These are phyloP conservation scores for Russula ochroleuca DNA, from an alignment of 768 basidiomycete genomes.

Conservation along the genomic window DNA sequence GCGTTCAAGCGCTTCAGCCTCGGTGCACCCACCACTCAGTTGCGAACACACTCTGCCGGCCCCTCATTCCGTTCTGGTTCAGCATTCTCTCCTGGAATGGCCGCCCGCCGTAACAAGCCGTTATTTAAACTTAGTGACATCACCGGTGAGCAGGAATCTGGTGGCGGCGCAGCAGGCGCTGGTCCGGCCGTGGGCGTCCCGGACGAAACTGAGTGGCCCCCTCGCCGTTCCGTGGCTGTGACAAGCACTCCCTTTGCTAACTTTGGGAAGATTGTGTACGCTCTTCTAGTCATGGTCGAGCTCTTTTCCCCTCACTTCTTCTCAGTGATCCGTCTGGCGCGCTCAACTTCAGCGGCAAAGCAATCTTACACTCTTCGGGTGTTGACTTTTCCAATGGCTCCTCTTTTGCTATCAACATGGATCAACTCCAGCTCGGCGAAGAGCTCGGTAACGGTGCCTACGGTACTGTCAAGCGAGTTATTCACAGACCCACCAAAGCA, in stretches of 20 bases:
- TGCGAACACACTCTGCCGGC: slow-evolving; percentile 31
- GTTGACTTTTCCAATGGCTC: slow-evolving; percentile 87
- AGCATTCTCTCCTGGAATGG: slow-evolving; percentile 37
- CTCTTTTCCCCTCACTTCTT: not conserved
- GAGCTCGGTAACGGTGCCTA: slow-evolving; percentile 97
- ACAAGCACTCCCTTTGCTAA: slow-evolving; percentile 83
- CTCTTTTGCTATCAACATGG: slow-evolving; percentile 93
- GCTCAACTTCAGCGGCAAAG: slow-evolving; percentile 90
- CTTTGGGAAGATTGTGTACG: slow-evolving; percentile 91
- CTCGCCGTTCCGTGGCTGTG: slow-evolving; percentile 32
- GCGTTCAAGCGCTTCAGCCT: slow-evolving; percentile 39
- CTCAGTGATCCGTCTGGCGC: slow-evolving; percentile 91
- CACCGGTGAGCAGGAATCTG: slow-evolving; percentile 36
- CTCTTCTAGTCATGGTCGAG: slow-evolving; percentile 26
- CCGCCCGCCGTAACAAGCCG: slow-evolving; percentile 47
- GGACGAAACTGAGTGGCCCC: slow-evolving; percentile 36
- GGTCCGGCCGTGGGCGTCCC: slow-evolving; percentile 71
- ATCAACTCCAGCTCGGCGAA: slow-evolving; percentile 82
- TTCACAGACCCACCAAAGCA: slow-evolving; percentile 92
- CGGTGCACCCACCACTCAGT: slow-evolving; percentile 24
- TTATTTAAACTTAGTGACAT: slow-evolving; percentile 63
- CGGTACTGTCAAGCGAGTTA: slow-evolving; percentile 93
- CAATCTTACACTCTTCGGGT: slow-evolving; percentile 84
- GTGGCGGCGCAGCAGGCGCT: slow-evolving; percentile 56
- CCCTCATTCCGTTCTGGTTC: slow-evolving; percentile 36